These are phyloP conservation scores for Calonectria fujianensis DNA, from an alignment of 2,329 filamentous ascomycete species.

Conservation along the genomic window DNA sequence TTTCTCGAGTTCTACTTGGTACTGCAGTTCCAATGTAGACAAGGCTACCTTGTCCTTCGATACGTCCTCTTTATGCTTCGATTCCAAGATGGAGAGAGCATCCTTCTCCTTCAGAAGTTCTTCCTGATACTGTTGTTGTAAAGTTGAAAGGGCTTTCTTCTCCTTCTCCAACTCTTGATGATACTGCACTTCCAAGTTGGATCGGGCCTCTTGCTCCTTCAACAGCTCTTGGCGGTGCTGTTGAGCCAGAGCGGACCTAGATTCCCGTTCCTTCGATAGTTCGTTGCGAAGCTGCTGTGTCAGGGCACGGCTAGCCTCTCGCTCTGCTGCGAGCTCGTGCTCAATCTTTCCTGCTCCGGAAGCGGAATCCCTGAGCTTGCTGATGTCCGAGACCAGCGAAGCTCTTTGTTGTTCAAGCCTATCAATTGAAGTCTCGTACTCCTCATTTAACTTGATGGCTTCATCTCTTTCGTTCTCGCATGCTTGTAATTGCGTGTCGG, in stretches of 20 bases:
- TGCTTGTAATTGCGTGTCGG: not conserved
- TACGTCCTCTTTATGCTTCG: not conserved
- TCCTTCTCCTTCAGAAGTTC: not conserved
- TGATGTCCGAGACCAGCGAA: not conserved
- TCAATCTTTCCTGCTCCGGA: not conserved
- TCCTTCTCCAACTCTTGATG: not conserved
- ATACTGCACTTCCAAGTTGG: not conserved
- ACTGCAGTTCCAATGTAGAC: not conserved
- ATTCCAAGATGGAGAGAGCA: not conserved
- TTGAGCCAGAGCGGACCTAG: not conserved
- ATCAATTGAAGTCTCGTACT: not conserved
- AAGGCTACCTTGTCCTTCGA: not conserved
- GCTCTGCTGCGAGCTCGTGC: not conserved
- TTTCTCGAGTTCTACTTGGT: not conserved
- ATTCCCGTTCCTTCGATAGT: not conserved
- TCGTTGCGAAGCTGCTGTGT: not conserved
- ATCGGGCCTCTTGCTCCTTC: not conserved
- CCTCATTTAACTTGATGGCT: not conserved
- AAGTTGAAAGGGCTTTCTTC: not conserved
- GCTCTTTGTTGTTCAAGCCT: conserved; percentile 10
- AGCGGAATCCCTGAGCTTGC: not conserved
- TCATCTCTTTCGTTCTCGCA: conserved; percentile 2
- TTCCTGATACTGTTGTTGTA: not conserved
- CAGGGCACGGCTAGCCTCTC: not conserved
- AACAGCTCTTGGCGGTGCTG: not conserved